Conservation (phyloP, 352 stramenopile genomes). For the Pythium dissimile region DNA sequence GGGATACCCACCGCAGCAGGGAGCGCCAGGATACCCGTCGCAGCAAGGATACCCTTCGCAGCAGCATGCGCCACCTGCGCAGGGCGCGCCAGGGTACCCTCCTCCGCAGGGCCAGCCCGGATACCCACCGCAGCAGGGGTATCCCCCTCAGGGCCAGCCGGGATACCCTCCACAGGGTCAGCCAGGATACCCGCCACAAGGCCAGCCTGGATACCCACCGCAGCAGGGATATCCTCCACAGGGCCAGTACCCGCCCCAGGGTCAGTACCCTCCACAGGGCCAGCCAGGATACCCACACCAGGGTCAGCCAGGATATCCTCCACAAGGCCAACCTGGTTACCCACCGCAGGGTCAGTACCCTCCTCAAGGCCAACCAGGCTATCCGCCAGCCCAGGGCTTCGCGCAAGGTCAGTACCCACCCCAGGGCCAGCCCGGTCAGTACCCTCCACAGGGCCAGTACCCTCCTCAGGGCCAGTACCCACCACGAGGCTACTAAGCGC, state of each 20-base stretch:
- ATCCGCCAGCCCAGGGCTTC: constrained; percentile 8
- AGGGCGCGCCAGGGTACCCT: constrained; percentile 22
- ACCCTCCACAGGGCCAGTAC: constrained; percentile 16
- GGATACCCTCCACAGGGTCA: constrained; percentile 18
- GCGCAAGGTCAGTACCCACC: constrained; percentile 9
- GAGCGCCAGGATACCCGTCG: constrained; percentile 25
- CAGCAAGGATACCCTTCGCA: constrained; percentile 12
- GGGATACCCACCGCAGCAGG: constrained; percentile 4
- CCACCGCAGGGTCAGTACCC: constrained; percentile 5
- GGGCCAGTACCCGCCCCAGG: no score
- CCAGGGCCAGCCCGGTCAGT: constrained; percentile 17
- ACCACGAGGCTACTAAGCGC: constrained; percentile 11
- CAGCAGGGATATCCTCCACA: constrained; percentile 17
- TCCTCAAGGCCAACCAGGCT: constrained; percentile 23
- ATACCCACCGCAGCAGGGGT: constrained; percentile 10
- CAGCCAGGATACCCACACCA: constrained; percentile 18
- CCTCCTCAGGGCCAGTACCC: constrained; percentile 12
- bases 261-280: constrained; percentile 16
- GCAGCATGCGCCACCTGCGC: constrained; percentile 18
- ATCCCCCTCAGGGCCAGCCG: constrained; percentile 5
- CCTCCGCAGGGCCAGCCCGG: constrained; percentile 7
- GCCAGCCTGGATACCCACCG: constrained; percentile 19
- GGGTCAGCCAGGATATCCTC: constrained; percentile 6
- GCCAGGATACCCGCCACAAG: constrained; percentile 25
- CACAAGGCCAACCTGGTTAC: constrained; percentile 10